phyloP scores from a whole-genome alignment of 768 basidiomycete genomes.

The Suillus bovinus region DNA sequence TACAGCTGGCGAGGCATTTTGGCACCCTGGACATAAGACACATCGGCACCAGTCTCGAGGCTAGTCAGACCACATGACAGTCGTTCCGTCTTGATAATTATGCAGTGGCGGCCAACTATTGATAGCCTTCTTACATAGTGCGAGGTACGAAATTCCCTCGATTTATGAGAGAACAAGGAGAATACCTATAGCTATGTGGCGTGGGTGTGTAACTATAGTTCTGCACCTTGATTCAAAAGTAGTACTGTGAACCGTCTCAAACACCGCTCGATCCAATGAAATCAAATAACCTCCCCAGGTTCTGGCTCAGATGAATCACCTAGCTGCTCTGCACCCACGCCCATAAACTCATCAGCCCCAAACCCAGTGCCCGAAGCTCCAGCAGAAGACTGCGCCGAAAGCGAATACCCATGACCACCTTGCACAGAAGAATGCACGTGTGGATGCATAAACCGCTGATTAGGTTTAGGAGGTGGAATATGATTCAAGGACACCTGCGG shows the following conservation, averaged over 20 bases:
- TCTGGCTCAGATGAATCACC: not conserved
- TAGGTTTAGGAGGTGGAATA: not conserved
- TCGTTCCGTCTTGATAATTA: too few relatives aligned
- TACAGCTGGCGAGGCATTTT: too few relatives aligned
- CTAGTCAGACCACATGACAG: too few relatives aligned
- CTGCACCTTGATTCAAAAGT: not conserved
- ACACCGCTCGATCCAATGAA: not conserved
- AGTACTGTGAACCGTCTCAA: not conserved
- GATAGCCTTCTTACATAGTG: too few relatives aligned
- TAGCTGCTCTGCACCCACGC: not conserved
- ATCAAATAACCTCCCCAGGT: conserved; percentile 1
- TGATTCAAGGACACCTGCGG: not conserved
- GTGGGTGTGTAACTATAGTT: not conserved
- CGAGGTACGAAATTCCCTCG: too few relatives aligned
- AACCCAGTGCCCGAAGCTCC: not conserved
- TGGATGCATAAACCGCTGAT: not conserved
- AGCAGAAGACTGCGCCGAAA: not conserved
- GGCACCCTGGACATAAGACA: too few relatives aligned
- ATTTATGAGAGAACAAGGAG: too few relatives aligned
- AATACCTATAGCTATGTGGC: not conserved
- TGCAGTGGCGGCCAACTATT: too few relatives aligned
- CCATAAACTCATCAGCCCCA: not conserved
- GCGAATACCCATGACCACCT: not conserved
- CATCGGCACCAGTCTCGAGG: too few relatives aligned
- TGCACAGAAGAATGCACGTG: not conserved